Evolutionary conservation across 2,329 filamentous ascomycete genomes (phyloP), one percentile per base, ranked within the genome.

Genomic region (Pseudovirgaria hyperparasitica): DNA sequence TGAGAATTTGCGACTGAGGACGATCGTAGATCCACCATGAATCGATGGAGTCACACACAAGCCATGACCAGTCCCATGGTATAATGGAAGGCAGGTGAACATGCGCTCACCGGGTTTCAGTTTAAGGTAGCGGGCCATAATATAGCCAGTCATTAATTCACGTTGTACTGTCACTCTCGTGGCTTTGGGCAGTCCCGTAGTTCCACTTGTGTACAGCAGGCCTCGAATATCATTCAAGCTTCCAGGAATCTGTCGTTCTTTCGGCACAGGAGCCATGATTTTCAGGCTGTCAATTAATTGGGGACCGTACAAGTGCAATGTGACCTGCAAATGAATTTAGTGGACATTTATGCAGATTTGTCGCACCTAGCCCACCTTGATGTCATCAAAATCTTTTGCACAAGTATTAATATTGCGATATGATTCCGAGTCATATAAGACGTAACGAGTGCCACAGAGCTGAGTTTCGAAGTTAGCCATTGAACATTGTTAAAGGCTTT

Each of bases 51-150:
- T 42, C 8, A 37, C 37, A 28, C 46, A 49, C 3, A 54, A 37
- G 2, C 38, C 39, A 17, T 53, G 44, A 6, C 43, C 48, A n/a
- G 48, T 40, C 3, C 45, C 42, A 26, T 52, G 52, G 26, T 54
- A 55, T 4, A 55, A 37, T 4, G 52, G 51, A 49, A 55, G 53
- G 21, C 47, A 53, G 11, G 49, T 54, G 22, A 52, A 55, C 34
- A 54, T 44, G 6, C 39, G 31, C 23, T 43, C 38, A 11, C 28
- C 26, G 3, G 47, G 46, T 7, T 38, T 52, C n/a, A 53, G 29
- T 2, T 32, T 25, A 2, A 54, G 38, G 23, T 49, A 45, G 12
- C 32, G 36, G 4, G 47, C 34, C 6, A 37, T 33, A 8, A 30
- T 25, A 25, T 42, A 35, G 6, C 45, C n/a, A n/a, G n/a, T 27